phyloP scores from a whole-genome alignment of 2,329 filamentous ascomycete genomes.

The Calonectria montana region DNA sequence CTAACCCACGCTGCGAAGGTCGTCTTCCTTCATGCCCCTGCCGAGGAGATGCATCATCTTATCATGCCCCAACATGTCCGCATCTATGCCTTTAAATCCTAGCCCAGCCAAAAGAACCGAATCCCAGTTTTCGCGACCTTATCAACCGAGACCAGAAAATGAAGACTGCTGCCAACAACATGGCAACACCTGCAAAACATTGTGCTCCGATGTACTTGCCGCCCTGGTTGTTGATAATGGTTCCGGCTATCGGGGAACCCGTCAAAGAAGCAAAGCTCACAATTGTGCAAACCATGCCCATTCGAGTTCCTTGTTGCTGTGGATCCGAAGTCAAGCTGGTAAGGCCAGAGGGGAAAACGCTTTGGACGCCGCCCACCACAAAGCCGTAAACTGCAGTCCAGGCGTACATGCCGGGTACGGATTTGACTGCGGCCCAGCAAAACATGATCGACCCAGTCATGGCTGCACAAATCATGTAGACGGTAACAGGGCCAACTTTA shows the following conservation, averaged over 20 bases:
- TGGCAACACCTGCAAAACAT: conserved; percentile 30
- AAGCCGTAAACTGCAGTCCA: conserved; percentile 38
- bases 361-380: conserved; percentile 31
- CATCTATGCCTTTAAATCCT: not conserved
- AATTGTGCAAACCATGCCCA: conserved; percentile 54
- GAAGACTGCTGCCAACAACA: conserved; percentile 28
- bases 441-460: conserved; percentile 34
- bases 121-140: conserved; percentile 19
- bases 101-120: not conserved
- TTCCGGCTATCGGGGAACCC: conserved; percentile 48
- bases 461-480: conserved; percentile 43
- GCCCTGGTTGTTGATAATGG: conserved; percentile 34
- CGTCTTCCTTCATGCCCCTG: not conserved
- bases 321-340: conserved; percentile 51
- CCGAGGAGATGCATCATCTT: not conserved
- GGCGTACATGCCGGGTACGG: conserved; percentile 32
- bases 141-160: conserved; percentile 26
- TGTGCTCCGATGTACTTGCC: conserved; percentile 35
- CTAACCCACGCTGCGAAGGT: not conserved
- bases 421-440: conserved; percentile 37
- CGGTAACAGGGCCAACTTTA: conserved; percentile 61
- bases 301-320: conserved; percentile 51
- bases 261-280: conserved; percentile 52
- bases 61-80: not conserved
- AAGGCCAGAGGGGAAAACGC: conserved; percentile 46